Evolutionary conservation across 2,329 filamentous ascomycete genomes (phyloP), one percentile per base, ranked within the genome.

Genomic region (Aspergillus texensis): DNA sequence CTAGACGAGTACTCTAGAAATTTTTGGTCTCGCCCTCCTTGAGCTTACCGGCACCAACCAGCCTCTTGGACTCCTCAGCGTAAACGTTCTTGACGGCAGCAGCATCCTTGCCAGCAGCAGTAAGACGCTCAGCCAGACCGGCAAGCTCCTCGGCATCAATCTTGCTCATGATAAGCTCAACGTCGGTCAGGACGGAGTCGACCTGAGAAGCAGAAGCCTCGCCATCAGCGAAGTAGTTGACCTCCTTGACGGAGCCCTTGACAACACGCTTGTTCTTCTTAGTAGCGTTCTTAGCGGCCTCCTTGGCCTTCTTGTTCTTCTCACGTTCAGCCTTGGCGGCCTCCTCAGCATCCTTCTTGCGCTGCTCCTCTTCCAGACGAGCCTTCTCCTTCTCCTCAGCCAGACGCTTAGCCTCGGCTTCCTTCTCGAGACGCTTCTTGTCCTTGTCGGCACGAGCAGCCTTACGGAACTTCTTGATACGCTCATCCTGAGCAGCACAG

Each of bases 231-330:
- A 99, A 97, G 88, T 99, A 99, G 86, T 97, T 97, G 74, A 92
- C 94, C 71, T 99, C 95, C 86, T 99, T 99, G 81, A 94, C 91
- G 69, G 92, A 93, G 66, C 88, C 89, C 80, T 96, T 93, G 72
- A 99, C 89, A 55, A 98, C 91, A 85, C 95, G 93, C 88, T 97
- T 97, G 88, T 99, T 99, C 91, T 99, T 99, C 91, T 99, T 99
- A 74, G 95, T 91, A 16, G 95, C 95, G 76, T 93, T 97, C 89
- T 99, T 99, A 63, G 95, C 95, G 2, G 94, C 94, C 82, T 99
- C 95, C 85, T 98, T 99, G 65, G 91, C 90, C 87, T 99, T 99
- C 88, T 98, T 99, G 74, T 83, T 83, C 67, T 91, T 86, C 71
- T 94, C 93, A 71, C 91, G 91, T 62, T 93, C 89, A 6, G 85